These are phyloP conservation scores for Pseudogymnoascus sp. DNA, from an alignment of 2,329 filamentous ascomycete genomes.

Conservation along the genomic window DNA sequence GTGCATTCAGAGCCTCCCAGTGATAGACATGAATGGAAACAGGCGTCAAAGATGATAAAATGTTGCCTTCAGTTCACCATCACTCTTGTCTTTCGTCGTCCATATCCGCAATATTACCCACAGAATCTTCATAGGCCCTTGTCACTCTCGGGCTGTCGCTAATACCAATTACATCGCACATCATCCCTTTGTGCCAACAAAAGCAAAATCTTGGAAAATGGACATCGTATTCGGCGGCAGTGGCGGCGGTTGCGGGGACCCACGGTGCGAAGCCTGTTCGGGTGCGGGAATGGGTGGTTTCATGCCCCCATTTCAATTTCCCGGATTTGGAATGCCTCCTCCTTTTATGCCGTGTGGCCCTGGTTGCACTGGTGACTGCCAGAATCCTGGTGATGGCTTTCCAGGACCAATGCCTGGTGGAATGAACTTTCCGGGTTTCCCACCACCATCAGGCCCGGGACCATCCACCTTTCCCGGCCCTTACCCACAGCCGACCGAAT, in stretches of 20 bases:
- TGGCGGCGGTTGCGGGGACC: background rate
- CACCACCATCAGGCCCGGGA: background rate
- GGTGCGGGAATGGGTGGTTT: background rate
- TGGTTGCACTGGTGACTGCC: background rate
- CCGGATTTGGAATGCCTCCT: background rate
- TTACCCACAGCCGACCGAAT: background rate
- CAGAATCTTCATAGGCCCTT: background rate
- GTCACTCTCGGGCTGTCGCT: background rate
- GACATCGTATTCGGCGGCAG: background rate
- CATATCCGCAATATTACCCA: background rate
- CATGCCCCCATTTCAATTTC: background rate
- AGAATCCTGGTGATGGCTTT: background rate
- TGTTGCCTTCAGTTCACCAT: background rate
- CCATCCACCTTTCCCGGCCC: background rate
- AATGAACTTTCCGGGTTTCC: background rate
- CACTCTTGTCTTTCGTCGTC: background rate
- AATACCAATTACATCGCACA: background rate
- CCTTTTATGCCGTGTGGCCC: conserved; percentile 2
- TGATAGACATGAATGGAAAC: background rate
- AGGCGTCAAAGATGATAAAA: background rate
- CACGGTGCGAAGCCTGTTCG: background rate
- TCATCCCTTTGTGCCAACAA: background rate
- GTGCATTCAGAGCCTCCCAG: background rate
- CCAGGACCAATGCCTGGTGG: background rate
- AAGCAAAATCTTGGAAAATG: background rate